A percentile compares a stretch with the other conserved stretches of the same genome.
Evolutionary conservation across 2,329 filamentous ascomycete genomes (phyloP).

Genomic region (Cladophialophora carrionii): DNA sequence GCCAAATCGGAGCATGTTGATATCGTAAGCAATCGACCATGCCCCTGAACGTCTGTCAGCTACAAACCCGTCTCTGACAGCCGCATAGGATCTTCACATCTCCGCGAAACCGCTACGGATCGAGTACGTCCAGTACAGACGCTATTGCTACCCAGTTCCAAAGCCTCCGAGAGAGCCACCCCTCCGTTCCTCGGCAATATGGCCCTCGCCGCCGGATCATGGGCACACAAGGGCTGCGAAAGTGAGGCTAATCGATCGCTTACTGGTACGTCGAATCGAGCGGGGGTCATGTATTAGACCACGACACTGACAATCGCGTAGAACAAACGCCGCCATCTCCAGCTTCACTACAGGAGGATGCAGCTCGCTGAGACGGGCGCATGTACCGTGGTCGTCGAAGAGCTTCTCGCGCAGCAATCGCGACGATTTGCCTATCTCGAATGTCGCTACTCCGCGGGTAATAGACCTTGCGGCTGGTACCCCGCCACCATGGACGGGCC

Average conservation of each 20-base stretch:
- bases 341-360: not conserved
- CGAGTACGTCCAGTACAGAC: not conserved
- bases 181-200: not conserved
- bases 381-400: not conserved
- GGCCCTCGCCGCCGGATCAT: not conserved
- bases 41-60: not conserved
- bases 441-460: not conserved
- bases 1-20: not conserved
- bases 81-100: not conserved
- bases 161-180: not conserved
- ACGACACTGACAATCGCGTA: not conserved
- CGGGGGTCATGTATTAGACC: not conserved
- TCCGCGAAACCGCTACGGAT: not conserved
- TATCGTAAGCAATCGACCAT: not conserved
- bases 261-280: not conserved
- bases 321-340: not conserved
- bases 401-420: conserved; percentile 1
- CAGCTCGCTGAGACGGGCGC: not conserved
- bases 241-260: not conserved
- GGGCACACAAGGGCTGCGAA: not conserved
- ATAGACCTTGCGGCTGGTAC: not conserved
- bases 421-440: not conserved
- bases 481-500: not conserved
- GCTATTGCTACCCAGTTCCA: not conserved
- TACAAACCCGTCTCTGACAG: not conserved